Conservation (phyloP, 108 stramenopile genomes). For the Cyclotella baltica region DNA sequence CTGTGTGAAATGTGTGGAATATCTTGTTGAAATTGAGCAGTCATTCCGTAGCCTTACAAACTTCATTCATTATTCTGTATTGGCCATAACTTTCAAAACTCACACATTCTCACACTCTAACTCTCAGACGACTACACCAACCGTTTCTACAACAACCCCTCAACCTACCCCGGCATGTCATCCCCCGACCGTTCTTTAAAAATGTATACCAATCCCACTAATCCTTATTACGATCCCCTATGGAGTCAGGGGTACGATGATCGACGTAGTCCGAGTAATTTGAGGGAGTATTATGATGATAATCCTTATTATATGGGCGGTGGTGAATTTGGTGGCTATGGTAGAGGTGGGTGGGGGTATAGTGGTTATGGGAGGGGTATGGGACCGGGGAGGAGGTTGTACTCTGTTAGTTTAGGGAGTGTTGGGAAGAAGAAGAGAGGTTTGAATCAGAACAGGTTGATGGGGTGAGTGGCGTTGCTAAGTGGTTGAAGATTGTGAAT, state of each 20-base stretch:
- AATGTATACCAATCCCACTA: slow-evolving; percentile 41
- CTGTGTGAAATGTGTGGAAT: no score
- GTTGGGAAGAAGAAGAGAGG: background rate
- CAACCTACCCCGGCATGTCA: slow-evolving; percentile 35
- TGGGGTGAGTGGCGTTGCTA: slow-evolving; percentile 5
- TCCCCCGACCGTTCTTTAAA: slow-evolving; percentile 13
- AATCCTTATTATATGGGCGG: background rate
- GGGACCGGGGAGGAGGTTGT: slow-evolving; percentile 19
- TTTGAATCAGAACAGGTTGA: background rate
- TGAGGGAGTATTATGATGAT: slow-evolving; percentile 19
- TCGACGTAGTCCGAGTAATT: slow-evolving; percentile 16
- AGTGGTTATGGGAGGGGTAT: slow-evolving; percentile 8
- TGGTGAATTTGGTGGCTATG: background rate
- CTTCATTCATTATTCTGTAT: no score
- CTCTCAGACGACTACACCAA: background rate
- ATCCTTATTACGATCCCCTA: slow-evolving; percentile 50
- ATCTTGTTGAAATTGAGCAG: no score
- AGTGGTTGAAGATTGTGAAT: background rate
- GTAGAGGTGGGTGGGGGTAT: slow-evolving; percentile 18
- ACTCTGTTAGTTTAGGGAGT: slow-evolving; percentile 3
- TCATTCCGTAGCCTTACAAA: no score
- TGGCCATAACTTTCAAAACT: background rate
- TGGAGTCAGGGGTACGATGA: slow-evolving; percentile 47
- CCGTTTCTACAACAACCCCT: slow-evolving; percentile 1
- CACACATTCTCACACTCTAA: background rate